These are phyloP conservation scores for Penicillium sp. DNA, from an alignment of 2,329 filamentous ascomycete species.

Conservation along the genomic window DNA sequence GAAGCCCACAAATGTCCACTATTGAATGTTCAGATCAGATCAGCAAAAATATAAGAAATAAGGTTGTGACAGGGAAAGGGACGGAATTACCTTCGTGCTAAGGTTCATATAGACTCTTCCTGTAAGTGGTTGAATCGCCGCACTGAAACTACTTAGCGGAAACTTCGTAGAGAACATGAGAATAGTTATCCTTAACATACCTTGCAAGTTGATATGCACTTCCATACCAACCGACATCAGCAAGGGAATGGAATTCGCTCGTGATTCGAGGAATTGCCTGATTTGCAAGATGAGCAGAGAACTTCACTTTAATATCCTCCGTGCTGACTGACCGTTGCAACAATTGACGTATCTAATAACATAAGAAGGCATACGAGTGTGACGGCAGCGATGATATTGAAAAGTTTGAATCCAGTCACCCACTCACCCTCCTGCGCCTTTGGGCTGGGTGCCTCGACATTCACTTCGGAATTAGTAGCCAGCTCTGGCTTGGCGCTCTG, in stretches of 20 bases:
- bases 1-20: slow-evolving; percentile 3
- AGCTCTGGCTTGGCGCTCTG: neutral
- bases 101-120: slow-evolving; percentile 7
- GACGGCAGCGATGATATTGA: neutral
- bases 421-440: neutral
- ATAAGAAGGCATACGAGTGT: neutral
- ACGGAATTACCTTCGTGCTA: neutral
- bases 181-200: too few species aligned
- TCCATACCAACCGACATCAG: slow-evolving; percentile 11
- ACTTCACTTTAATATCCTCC: neutral
- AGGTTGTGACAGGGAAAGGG: neutral
- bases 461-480: neutral
- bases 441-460: neutral
- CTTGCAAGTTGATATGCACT: slow-evolving; percentile 4
- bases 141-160: too few species aligned
- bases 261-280: slow-evolving; percentile 11
- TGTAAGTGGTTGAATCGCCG: slow-evolving; percentile 2
- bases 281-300: neutral
- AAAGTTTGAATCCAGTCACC: neutral
- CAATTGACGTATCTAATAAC: slow-evolving; percentile 5
- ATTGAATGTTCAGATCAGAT: neutral
- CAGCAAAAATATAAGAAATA: neutral
- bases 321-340: neutral
- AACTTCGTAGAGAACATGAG: too few species aligned
- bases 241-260: slow-evolving; percentile 7